Percentiles rank a stretch among this genome's conserved stretches.
Conservation (phyloP, 31 red algal species). For the Asparagopsis taxiformis region DNA sequence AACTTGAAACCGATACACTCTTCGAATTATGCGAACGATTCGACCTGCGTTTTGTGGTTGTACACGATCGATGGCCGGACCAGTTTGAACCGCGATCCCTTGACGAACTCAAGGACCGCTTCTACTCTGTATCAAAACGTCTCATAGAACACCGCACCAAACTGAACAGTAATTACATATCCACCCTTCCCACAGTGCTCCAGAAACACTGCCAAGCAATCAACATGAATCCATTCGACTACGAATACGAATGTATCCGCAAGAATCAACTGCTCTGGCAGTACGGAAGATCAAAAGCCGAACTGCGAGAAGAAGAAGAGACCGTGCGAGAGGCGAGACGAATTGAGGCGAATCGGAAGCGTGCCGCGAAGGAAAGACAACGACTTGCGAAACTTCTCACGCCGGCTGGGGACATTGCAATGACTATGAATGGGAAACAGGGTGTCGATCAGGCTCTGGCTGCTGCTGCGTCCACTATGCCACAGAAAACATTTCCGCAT, state of each 20-base stretch:
- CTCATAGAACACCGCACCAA: conserved; percentile 35
- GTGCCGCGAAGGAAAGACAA: conserved; percentile 68
- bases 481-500: conserved; percentile 65
- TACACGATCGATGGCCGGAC: conserved; percentile 91
- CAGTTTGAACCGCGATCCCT: conserved; percentile 26
- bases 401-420: conserved; percentile 19
- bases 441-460: conserved; percentile 10
- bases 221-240: conserved; percentile 89
- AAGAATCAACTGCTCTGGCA: conserved; percentile 85
- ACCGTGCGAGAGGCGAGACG: conserved; percentile 76
- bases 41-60: conserved; percentile 76
- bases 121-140: conserved; percentile 58
- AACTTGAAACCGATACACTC: conserved; percentile 80
- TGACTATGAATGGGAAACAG: conserved; percentile 23
- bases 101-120: conserved; percentile 92
- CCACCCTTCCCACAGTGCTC: conserved; percentile 28
- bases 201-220: conserved; percentile 82
- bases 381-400: conserved; percentile 75
- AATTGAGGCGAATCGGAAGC: conserved; percentile 72
- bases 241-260: conserved; percentile 87
- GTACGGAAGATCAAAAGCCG: conserved; percentile 61
- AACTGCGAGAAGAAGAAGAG: conserved; percentile 88
- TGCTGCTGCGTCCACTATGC: conserved; percentile 14
- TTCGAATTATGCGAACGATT: conserved; percentile 67
- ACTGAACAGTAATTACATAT: conserved; percentile 7